phyloP scores from a whole-genome alignment of 2,329 filamentous ascomycete genomes.

The Exophiala sideris region DNA sequence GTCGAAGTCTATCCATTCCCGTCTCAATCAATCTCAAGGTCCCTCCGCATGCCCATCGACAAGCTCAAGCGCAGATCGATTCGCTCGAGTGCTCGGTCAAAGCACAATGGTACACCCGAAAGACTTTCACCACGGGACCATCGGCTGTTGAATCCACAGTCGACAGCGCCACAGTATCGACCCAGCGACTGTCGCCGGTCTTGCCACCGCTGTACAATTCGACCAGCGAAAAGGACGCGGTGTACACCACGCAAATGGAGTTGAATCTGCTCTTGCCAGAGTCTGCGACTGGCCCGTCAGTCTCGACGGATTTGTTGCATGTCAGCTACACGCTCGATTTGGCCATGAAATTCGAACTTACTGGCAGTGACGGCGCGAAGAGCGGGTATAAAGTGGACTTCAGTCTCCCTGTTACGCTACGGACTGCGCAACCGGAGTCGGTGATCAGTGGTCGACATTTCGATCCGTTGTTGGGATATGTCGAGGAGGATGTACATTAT shows the following conservation, averaged over 20 bases:
- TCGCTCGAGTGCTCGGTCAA: slow-evolving; percentile 15
- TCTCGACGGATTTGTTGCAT: slow-evolving; percentile 17
- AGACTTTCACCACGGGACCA: slow-evolving; percentile 16
- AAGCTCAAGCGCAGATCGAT: slow-evolving; percentile 3
- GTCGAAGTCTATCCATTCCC: slow-evolving; percentile 18
- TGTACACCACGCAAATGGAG: slow-evolving; percentile 18
- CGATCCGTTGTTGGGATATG: slow-evolving; percentile 15
- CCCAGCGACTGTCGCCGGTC: slow-evolving; percentile 12
- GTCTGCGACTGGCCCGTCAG: slow-evolving; percentile 16
- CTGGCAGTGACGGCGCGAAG: background rate
- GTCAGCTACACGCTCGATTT: slow-evolving; percentile 20
- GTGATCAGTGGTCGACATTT: slow-evolving; percentile 6
- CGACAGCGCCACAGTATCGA: slow-evolving; percentile 13
- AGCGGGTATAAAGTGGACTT: slow-evolving; percentile 10
- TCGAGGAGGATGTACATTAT: slow-evolving; percentile 12
- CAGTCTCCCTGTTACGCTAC: slow-evolving; percentile 16
- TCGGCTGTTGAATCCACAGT: slow-evolving; percentile 10
- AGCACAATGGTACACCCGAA: slow-evolving; percentile 19
- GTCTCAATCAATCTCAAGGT: slow-evolving; percentile 11
- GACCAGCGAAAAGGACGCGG: background rate
- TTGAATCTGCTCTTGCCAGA: slow-evolving; percentile 23
- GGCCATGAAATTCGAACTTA: slow-evolving; percentile 14
- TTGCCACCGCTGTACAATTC: slow-evolving; percentile 19
- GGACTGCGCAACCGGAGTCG: slow-evolving; percentile 6
- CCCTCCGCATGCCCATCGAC: slow-evolving; percentile 2